phyloP scores from a whole-genome alignment of 305 asterid genomes.

The Solanum chacoense region DNA sequence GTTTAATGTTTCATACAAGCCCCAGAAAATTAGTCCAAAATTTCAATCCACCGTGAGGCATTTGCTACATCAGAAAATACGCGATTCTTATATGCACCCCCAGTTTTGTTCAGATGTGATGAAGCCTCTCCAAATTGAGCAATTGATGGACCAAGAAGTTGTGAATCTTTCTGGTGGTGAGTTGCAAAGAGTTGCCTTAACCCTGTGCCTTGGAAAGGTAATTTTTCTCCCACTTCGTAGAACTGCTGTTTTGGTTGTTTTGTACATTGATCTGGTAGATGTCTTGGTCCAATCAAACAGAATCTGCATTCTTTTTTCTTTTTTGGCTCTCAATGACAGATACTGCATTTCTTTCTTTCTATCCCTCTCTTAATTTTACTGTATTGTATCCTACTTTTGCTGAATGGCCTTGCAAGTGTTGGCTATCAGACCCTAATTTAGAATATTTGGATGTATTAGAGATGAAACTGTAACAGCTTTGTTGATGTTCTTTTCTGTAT shows the following conservation, averaged over 20 bases:
- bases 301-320: background rate
- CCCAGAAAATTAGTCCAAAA: slow-evolving; percentile 92
- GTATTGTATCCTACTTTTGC: background rate
- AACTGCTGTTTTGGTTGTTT: background rate
- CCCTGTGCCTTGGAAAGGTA: slow-evolving; percentile 97
- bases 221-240: background rate
- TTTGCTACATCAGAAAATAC: slow-evolving; percentile 69
- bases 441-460: background rate
- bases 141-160: slow-evolving; percentile 95
- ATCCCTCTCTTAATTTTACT: background rate
- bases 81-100: slow-evolving; percentile 83
- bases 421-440: background rate
- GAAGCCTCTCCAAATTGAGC: slow-evolving; percentile 96
- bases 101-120: slow-evolving; percentile 93
- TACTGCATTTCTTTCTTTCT: background rate
- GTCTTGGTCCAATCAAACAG: background rate
- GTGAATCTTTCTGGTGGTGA: slow-evolving; percentile 98
- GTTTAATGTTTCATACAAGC: slow-evolving; percentile 91
- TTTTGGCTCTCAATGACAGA: background rate
- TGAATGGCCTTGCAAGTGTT: background rate
- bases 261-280: background rate
- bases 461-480: background rate
- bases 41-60: slow-evolving; percentile 58
- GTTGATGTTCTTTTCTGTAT: background rate
- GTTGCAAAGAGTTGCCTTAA: slow-evolving; percentile 87